Evolutionary conservation across 139 green algal genomes (phyloP).

Genomic region (Volvox africanus): DNA sequence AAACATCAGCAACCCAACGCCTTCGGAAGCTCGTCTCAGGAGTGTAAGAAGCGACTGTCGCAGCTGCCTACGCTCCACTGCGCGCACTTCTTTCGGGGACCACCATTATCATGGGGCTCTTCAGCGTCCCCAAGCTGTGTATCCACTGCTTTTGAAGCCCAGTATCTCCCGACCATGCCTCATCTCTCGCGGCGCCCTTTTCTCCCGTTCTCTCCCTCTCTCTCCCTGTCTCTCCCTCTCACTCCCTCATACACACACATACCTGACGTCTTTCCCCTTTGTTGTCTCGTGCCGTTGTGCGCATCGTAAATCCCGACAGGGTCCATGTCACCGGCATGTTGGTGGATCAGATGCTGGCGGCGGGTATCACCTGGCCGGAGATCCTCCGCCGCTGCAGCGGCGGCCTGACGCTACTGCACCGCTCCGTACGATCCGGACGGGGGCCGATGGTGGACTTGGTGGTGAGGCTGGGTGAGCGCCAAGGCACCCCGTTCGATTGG

Average conservation of each 20-base stretch:
- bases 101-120: too few species aligned
- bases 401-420: conserved; percentile 49
- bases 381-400: conserved; percentile 31
- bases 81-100: too few species aligned
- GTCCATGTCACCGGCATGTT: conserved; percentile 12
- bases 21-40: too few species aligned
- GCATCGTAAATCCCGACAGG: not conserved
- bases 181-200: not conserved
- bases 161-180: not conserved
- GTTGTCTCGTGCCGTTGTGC: too few species aligned
- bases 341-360: conserved; percentile 13
- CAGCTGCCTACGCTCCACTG: too few species aligned
- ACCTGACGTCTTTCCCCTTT: too few species aligned
- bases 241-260: not conserved
- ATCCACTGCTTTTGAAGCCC: too few species aligned
- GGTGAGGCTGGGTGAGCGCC: conserved; percentile 20
- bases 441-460: conserved; percentile 28
- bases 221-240: not conserved
- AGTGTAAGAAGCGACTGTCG: too few species aligned
- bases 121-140: too few species aligned
- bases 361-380: conserved; percentile 17
- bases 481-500: conserved; percentile 41
- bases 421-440: not conserved
- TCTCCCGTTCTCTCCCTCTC: not conserved
- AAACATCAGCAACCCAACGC: too few species aligned